Evolutionary conservation across 352 stramenopile genomes (phyloP), one percentile per base, ranked within the genome.

Genomic region (Peronosclerospora sorghi): DNA sequence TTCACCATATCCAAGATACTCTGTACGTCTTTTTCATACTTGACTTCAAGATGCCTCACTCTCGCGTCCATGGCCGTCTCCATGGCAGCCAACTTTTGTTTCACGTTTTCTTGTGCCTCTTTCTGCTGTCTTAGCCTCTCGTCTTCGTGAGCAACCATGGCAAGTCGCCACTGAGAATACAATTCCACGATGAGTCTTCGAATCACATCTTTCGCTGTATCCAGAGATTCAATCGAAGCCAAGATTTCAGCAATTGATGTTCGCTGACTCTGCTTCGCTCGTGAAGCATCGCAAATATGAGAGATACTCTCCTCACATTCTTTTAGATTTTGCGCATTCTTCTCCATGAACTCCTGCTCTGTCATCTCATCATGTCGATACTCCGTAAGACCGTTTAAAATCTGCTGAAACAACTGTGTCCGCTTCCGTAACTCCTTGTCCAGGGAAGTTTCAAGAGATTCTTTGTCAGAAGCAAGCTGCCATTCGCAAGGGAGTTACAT

Each of bases 291-390:
- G n/a, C n/a, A n/a, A 24, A 87, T 57, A 10, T 80, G 60, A 4
- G 57, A 61, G 47, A 88, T 83, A 27, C 50, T 68, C 15, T 83
- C 65, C 42, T 89, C 71, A 32, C 67, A 86, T 13, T 51, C 37
- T 12, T 58, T 68, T 2, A 89, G 40, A 28, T 70, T 51, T 40
- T 77, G 44, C 26, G 80, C 63, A 24, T 83, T 85, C 10, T 51
- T 53, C 13, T 67, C 47, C 17, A 84, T 54, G 32, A 77, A 82
- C 35, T 80, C 52, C 39, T 65, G 56, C 32, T n/a, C n/a, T n/a
- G n/a, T n/a, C n/a, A n/a, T n/a, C n/a, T n/a, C n/a, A n/a, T n/a
- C n/a, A n/a, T n/a, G 83, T 68, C 7, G 57, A 72, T 46, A 69
- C 58, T 21, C 68, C 51, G 14, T 41, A 38, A 41, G n/a, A n/a